Percentiles rank a stretch among this genome's conserved stretches.
These are phyloP conservation scores for Iris macrosiphon DNA, from an alignment of 106 monocot species.

Conservation along the genomic window DNA sequence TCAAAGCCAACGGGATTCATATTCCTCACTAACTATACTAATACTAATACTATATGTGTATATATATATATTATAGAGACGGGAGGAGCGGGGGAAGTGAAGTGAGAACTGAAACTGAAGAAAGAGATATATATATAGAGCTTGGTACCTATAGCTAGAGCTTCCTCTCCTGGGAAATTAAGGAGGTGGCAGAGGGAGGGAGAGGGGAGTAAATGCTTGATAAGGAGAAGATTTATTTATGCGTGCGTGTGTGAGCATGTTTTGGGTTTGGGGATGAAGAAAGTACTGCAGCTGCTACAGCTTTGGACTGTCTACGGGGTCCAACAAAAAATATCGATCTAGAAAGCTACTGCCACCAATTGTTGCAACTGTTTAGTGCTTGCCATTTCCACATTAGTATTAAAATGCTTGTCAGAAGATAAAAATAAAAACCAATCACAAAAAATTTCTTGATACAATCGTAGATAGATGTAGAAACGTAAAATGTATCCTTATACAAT, in stretches of 20 bases:
- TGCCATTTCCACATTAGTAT: too few species aligned
- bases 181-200: not conserved
- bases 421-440: too few species aligned
- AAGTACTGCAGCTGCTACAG: slow-evolving; percentile 1
- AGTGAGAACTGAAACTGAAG: slow-evolving; percentile 16
- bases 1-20: slow-evolving; percentile 6
- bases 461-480: too few species aligned
- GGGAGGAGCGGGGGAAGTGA: not conserved
- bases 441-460: too few species aligned
- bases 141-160: too few species aligned
- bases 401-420: too few species aligned
- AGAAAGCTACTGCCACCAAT: too few species aligned
- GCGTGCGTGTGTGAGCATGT: slow-evolving; percentile 9
- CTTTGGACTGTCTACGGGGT: slow-evolving; percentile 15
- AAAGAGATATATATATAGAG: not conserved
- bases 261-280: not conserved
- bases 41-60: not conserved
- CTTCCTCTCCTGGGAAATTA: too few species aligned
- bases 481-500: too few species aligned
- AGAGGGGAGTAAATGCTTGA: slow-evolving; percentile 16
- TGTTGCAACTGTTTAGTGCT: too few species aligned
- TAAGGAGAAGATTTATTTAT: slow-evolving; percentile 6
- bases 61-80: slow-evolving; percentile 2
- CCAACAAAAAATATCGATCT: too few species aligned
- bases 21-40: not conserved